Evolutionary conservation across 139 green algal species (phyloP).

Genomic region (Closterium sp.): DNA sequence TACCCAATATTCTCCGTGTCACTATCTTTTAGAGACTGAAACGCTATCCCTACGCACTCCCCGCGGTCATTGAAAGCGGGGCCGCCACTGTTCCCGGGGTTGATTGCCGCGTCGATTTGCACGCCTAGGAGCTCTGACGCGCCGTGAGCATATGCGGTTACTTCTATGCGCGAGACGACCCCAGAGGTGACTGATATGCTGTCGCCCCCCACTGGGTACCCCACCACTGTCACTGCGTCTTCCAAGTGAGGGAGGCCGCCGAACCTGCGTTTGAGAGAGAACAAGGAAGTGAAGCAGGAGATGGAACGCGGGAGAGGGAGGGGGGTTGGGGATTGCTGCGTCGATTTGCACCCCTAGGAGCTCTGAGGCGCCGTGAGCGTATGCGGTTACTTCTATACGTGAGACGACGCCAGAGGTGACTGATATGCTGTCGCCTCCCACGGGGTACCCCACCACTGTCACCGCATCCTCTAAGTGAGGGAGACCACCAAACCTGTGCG

Average conservation of each 20-base stretch:
- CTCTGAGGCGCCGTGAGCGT: too few relatives aligned
- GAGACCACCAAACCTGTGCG: constrained; percentile 4
- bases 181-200: constrained; percentile 78
- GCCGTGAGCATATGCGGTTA: constrained; percentile 87
- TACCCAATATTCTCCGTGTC: constrained; percentile 91
- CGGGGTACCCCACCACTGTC: constrained; percentile 81
- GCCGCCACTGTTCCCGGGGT: constrained; percentile 71
- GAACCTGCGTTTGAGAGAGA: neutral
- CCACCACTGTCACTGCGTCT: constrained; percentile 84
- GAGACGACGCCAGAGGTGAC: constrained; percentile 77
- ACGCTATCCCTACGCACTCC: constrained; percentile 92
- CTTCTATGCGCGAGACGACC: constrained; percentile 84
- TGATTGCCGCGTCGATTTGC: constrained; percentile 54
- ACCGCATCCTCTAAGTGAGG: constrained; percentile 70
- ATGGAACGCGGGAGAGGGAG: too few relatives aligned
- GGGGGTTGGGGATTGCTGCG: too few relatives aligned
- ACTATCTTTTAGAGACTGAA: constrained; percentile 75
- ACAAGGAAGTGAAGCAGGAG: neutral
- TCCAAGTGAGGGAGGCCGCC: constrained; percentile 42
- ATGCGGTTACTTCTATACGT: constrained; percentile 71
- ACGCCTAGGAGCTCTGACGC: constrained; percentile 84
- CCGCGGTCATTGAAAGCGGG: constrained; percentile 80
- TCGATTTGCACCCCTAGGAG: too few relatives aligned
- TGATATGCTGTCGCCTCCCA: constrained; percentile 85
- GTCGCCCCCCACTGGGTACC: constrained; percentile 85